A percentile compares a stretch with the other conserved stretches of the same genome.
Evolutionary conservation across 2,329 filamentous ascomycete genomes (phyloP).

Genomic region (Fusarium staphyleae): DNA sequence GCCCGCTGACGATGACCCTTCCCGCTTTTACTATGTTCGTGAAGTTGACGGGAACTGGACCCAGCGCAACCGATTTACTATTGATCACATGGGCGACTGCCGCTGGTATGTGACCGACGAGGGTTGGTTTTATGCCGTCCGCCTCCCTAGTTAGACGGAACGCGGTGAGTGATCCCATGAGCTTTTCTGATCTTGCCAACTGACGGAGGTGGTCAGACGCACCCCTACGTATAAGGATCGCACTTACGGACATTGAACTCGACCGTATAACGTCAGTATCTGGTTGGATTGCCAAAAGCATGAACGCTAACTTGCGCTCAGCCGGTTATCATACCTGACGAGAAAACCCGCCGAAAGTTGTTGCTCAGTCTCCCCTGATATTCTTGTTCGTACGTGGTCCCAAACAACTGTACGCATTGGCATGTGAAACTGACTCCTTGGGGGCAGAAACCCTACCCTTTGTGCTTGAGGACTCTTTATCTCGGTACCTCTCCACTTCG

Average conservation of each 20-base stretch:
- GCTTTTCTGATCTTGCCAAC: neutral
- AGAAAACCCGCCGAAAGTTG: neutral
- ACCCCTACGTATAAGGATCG: conserved; percentile 10
- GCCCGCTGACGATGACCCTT: conserved; percentile 65
- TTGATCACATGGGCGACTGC: conserved; percentile 63
- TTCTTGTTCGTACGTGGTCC: conserved; percentile 11
- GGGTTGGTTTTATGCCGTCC: conserved; percentile 68
- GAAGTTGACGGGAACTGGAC: conserved; percentile 68
- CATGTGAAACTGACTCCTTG: neutral
- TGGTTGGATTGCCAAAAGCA: neutral
- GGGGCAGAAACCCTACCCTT: neutral
- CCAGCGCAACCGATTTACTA: conserved; percentile 64
- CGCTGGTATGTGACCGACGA: conserved; percentile 66
- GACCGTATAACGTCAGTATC: conserved; percentile 10
- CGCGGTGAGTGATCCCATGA: conserved; percentile 12
- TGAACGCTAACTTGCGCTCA: neutral
- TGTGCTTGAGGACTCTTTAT: neutral
- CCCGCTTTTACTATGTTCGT: conserved; percentile 67
- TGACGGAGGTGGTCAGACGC: conserved; percentile 16
- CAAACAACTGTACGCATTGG: neutral
- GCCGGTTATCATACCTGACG: conserved; percentile 10
- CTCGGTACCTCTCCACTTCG: neutral
- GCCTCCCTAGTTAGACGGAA: conserved; percentile 51
- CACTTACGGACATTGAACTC: neutral
- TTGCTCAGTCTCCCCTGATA: neutral